Evolutionary conservation across 139 green algal species (phyloP).

Genomic region (Auxenochlorella pyrenoidosa): DNA sequence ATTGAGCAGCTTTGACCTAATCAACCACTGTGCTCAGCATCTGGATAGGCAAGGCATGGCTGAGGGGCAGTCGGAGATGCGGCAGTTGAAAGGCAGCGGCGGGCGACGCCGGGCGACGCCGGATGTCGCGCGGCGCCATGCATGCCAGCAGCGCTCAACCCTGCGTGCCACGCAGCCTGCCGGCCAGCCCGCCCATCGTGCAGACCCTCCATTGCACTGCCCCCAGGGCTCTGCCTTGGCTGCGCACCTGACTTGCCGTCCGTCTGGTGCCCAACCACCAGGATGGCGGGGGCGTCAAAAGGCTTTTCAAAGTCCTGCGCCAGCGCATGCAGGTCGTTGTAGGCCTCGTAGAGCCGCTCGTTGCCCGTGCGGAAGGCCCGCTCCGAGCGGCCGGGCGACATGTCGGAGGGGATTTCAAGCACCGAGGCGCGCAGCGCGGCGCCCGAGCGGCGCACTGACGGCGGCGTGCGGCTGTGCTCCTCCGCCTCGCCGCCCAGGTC

Average conservation of each 20-base stretch:
- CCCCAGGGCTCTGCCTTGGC: neutral
- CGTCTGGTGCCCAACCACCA: conserved; percentile 97
- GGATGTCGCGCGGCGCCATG: neutral
- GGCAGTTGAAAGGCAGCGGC: neutral
- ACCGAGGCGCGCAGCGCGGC: conserved; percentile 30
- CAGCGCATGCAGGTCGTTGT: conserved; percentile 91
- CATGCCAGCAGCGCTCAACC: neutral
- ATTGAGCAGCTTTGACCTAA: no score
- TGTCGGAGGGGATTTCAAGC: conserved; percentile 39
- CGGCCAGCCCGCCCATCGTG: neutral
- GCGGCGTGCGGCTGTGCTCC: conserved; percentile 60
- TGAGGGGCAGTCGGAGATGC: neutral
- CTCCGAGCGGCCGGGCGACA: conserved; percentile 57
- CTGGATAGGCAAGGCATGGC: no score
- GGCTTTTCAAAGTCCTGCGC: conserved; percentile 96
- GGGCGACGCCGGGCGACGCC: neutral
- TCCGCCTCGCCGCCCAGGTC: neutral
- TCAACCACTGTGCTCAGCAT: no score
- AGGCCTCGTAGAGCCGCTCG: conserved; percentile 93
- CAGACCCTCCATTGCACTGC: neutral
- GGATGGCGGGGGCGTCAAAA: conserved; percentile 95
- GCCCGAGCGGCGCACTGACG: conserved; percentile 26
- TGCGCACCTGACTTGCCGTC: conserved; percentile 90
- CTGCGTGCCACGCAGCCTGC: neutral
- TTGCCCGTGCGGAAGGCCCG: conserved; percentile 74